A percentile compares a stretch with the other conserved stretches of the same genome.
Evolutionary conservation across 257 asterid genomes (phyloP).

Genomic region (Nemophila menziesii): DNA sequence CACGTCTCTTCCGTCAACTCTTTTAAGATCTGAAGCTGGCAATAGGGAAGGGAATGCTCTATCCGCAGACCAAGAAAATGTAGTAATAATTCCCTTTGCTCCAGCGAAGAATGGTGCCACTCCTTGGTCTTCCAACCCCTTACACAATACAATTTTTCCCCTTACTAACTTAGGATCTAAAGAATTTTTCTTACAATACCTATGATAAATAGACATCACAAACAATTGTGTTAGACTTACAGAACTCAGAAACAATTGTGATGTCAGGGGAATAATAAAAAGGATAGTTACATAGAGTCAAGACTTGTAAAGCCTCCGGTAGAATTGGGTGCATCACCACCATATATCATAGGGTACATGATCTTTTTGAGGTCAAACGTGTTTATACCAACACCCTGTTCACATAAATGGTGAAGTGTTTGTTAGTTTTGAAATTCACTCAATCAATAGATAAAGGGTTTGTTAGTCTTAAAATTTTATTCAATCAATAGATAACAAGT

Average conservation of each 20-base stretch:
- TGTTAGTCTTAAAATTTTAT: no score
- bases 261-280: no score
- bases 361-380: slow-evolving; percentile 37
- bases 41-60: slow-evolving; percentile 35
- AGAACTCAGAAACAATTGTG: no score
- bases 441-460: no score
- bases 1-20: slow-evolving; percentile 18
- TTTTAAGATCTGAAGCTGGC: slow-evolving; percentile 29
- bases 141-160: slow-evolving; percentile 44
- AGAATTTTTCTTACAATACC: slow-evolving; percentile 27
- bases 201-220: slow-evolving; percentile 6
- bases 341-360: slow-evolving; percentile 53
- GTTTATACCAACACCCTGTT: slow-evolving; percentile 47
- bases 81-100: slow-evolving; percentile 39
- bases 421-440: no score
- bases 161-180: slow-evolving; percentile 29
- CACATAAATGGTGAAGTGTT: no score
- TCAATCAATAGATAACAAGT: no score
- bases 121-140: slow-evolving; percentile 16
- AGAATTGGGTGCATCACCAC: slow-evolving; percentile 54
- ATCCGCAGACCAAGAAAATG: slow-evolving; percentile 22
- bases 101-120: slow-evolving; percentile 19
- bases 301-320: slow-evolving; percentile 19
- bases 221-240: slow-evolving; percentile 2
- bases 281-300: not conserved